Base-by-base conservation (phyloP, 2,329 filamentous ascomycete species). In the Lasiodiplodia citricola region DNA sequence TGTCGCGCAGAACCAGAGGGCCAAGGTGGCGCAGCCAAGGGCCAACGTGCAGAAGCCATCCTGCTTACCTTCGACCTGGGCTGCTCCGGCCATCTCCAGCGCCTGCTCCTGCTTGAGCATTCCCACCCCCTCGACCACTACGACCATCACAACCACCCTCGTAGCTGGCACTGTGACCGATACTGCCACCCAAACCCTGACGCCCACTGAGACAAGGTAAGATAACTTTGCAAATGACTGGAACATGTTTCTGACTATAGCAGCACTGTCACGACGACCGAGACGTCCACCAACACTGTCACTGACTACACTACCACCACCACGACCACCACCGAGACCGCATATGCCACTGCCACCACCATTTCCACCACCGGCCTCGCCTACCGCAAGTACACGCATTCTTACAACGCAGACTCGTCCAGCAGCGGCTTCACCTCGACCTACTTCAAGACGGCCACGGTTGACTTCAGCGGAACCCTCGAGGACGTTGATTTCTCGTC, bases 321-420 rank as follows among this genome's bases (percentile, higher is more conserved):
- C 3, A 62, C 58, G 1, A 62, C 58, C 10, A 50, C 58, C 10
- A 62, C 58, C 18, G 14, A 25, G 5, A 50, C 58, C 4, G 58
- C 21, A 10, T 50, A 35, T 37, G 58, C 58, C 41, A 62, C 58
- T 2, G 41, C 58, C 31, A 62, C 41, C 3, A 31, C 58, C 8
- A 37, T 62, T 8, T 21, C 58, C 14, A 11, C 58, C 18, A 44
- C 16, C 18, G 58, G 58, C 25, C 41, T 62, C 13, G 14, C 41
- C 8, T 62, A n/a, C 41, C 58, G 58, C 41, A 62, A 50, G 35
- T 62, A 62, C 41, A 62, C 58, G 25, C 58, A 62, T 25, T 13
- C 10, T 7, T 62, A 10, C n/a, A 23, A 62, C n/a, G 41, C 58
- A 21, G 14, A 62, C 41, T 47, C 37, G 25, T 10, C 14, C n/a